Base-by-base conservation (phyloP, 306 rosid genomes). In the Lithocarpus polystachyus region DNA sequence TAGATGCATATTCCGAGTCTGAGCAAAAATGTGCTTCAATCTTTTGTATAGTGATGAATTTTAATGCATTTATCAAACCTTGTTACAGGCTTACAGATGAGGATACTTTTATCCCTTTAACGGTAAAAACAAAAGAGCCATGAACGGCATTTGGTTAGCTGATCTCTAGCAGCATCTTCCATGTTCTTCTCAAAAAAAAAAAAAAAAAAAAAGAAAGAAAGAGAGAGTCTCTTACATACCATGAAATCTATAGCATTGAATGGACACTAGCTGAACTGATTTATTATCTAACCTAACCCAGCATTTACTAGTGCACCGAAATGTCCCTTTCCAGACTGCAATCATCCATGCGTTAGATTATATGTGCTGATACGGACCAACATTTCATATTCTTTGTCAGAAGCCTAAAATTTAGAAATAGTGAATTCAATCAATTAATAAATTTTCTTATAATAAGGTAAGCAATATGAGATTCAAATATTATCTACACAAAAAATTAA, bases 261-360 rank as follows among this genome's bases (percentile, higher is more conserved):
- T 22, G 10, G 75, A 55, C 75, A 68, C 75, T 14, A 22, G 26
- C 75, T 77, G 56, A 68, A 65, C 8, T 9, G 22, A 61, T 68
- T 77, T 68, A 77, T 29, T 77, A 26, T 3, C 45, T 1, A 70
- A 69, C 75, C 81, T 56, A 77, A 68, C 75, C 43, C 75, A 56
- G 57, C 56, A 77, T 37, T 54, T 56, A 24, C 74, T 55, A 53
- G 40, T 77, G 73, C 68, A 67, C 40, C 40, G 45, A 69, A 33
- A 28, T 70, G 81, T 77, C 60, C 56, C 4, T 56, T 1, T 55
- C 55, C 29, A 33, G 26, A 51, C 69, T 5, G 4, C 65, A 68
- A 15, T 53, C 26, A 53, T 52, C 55, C 80, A 48, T 35, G 54
- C 73, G 65, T 76, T 71, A 51, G n/a, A 59, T 43, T 56, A 43